Conservation (phyloP, 495 filamentous ascomycete genomes). For the Haplographium delicatum region DNA sequence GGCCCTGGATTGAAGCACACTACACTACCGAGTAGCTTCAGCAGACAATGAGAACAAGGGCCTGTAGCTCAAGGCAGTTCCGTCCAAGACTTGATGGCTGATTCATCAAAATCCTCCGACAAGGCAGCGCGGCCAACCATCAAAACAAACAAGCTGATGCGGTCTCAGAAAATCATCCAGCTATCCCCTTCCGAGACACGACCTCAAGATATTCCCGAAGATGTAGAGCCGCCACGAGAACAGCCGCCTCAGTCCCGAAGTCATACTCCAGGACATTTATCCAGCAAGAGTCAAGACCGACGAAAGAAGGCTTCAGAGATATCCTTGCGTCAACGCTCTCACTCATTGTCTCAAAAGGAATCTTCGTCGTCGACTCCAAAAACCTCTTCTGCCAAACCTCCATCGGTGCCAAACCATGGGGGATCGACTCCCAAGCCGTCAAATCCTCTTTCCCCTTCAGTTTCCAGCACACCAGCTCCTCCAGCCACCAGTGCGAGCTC, state of each 20-base stretch:
- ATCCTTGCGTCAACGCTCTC: constrained; percentile 44
- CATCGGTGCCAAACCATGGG: constrained; percentile 14
- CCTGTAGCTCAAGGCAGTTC: constrained; percentile 7
- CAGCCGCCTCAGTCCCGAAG: constrained; percentile 30
- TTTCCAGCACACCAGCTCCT: constrained; percentile 1
- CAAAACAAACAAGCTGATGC: constrained; percentile 31
- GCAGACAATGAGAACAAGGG: constrained; percentile 22
- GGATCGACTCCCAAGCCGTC: constrained; percentile 10
- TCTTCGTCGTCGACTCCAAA: constrained; percentile 27
- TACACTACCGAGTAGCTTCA: constrained; percentile 1
- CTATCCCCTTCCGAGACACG: constrained; percentile 28
- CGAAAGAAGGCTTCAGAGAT: constrained; percentile 41
- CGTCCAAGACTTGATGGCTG: constrained; percentile 25
- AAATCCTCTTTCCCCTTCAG: constrained; percentile 16
- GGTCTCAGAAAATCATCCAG: constrained; percentile 38
- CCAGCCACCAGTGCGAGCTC: constrained; percentile 7
- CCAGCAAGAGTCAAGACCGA: constrained; percentile 42
- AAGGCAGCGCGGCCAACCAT: constrained; percentile 30
- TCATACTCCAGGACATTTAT: constrained; percentile 50
- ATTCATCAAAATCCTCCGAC: constrained; percentile 21
- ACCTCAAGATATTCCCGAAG: constrained; percentile 27
- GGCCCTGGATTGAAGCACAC: no score
- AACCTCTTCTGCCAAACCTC: constrained; percentile 25
- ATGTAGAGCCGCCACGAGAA: constrained; percentile 27
- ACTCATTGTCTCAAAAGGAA: constrained; percentile 32